phyloP scores from a whole-genome alignment of 768 basidiomycete genomes.

The Sarcodon aspratus region DNA sequence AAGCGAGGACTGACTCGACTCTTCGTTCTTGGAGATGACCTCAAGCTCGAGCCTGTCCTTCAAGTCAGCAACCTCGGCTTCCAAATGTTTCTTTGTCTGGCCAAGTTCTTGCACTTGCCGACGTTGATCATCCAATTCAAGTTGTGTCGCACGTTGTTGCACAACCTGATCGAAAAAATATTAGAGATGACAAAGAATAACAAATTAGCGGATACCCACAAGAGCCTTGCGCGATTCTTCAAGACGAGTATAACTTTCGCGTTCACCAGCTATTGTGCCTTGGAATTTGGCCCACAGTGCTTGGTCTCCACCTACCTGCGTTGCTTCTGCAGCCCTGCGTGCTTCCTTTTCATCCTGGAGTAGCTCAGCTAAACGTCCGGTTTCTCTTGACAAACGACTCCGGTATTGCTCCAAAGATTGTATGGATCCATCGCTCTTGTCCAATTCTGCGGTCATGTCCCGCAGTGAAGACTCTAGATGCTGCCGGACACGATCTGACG shows the following conservation, averaged over 20 bases:
- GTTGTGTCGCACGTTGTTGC: constrained; percentile 52
- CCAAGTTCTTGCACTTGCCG: constrained; percentile 49
- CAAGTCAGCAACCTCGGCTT: constrained; percentile 38
- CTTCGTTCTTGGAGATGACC: constrained; percentile 42
- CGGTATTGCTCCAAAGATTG: constrained; percentile 49
- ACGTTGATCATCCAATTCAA: constrained; percentile 56
- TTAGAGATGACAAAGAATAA: neutral
- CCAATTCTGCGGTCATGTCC: constrained; percentile 49
- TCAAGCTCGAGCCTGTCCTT: constrained; percentile 47
- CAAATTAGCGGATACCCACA: constrained; percentile 26
- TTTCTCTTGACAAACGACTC: constrained; percentile 45
- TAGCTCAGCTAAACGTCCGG: constrained; percentile 38
- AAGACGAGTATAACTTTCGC: constrained; percentile 47
- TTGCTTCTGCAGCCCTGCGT: constrained; percentile 46
- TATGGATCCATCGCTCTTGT: constrained; percentile 55
- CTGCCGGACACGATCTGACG: constrained; percentile 53
- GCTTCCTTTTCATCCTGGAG: constrained; percentile 55
- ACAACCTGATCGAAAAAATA: constrained; percentile 32
- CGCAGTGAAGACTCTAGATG: constrained; percentile 51
- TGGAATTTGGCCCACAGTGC: constrained; percentile 60
- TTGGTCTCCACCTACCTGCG: constrained; percentile 52
- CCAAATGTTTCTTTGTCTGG: constrained; percentile 45
- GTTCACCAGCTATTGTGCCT: constrained; percentile 43
- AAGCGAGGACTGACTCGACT: constrained; percentile 31
- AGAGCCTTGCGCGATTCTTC: constrained; percentile 65